Conservation (phyloP, 2,329 filamentous ascomycete species). For the Neonectria magnoliae region DNA sequence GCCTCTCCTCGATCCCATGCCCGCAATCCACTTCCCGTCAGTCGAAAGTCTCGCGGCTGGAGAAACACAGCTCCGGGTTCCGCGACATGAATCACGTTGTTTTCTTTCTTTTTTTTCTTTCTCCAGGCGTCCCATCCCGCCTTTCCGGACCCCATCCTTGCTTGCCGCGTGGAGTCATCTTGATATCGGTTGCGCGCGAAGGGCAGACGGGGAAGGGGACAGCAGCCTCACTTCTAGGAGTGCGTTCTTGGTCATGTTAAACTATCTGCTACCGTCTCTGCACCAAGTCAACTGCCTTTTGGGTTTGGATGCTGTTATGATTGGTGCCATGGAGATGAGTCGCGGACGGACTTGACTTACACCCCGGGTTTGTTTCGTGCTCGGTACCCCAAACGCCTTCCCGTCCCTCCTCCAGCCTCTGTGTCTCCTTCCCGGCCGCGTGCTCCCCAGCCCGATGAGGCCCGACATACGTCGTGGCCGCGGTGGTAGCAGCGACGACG, state of each 20-base stretch:
- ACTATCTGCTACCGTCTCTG: no score
- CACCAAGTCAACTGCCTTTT: no score
- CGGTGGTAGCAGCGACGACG: neutral
- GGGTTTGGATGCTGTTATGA: no score
- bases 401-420: no score
- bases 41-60: constrained; percentile 17
- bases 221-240: neutral
- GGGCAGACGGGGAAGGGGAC: neutral
- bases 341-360: neutral
- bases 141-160: constrained; percentile 2
- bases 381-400: no score
- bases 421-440: constrained; percentile 1
- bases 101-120: neutral
- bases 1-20: neutral
- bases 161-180: constrained; percentile 14
- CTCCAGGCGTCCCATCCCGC: constrained; percentile 9
- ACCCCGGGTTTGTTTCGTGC: neutral
- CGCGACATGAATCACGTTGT: constrained; percentile 24
- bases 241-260: no score
- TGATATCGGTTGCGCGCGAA: neutral
- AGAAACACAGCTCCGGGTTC: constrained; percentile 9
- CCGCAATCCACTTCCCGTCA: neutral
- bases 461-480: neutral
- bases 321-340: no score
- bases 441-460: constrained; percentile 12